Percentiles rank a stretch among this genome's conserved stretches.
Evolutionary conservation across 2,329 filamentous ascomycete genomes (phyloP).

Genomic region (Cercospora sp.): DNA sequence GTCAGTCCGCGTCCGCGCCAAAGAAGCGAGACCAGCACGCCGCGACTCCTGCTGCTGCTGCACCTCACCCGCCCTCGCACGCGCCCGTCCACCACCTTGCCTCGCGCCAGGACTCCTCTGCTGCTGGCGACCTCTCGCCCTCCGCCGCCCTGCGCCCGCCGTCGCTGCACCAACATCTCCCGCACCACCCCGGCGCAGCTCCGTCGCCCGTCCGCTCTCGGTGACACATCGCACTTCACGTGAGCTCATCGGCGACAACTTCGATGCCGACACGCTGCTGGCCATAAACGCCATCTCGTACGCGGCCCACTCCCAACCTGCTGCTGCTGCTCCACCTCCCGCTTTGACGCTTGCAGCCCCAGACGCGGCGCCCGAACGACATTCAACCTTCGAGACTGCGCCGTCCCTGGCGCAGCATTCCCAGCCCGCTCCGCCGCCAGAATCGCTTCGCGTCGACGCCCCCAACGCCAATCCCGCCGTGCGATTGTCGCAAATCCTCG

Average conservation of each 20-base stretch:
- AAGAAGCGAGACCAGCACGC: constrained; percentile 9
- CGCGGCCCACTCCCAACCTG: constrained; percentile 24
- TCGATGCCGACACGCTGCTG: constrained; percentile 44
- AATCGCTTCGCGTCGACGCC: neutral
- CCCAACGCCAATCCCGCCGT: constrained; percentile 36
- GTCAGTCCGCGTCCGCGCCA: constrained; percentile 1
- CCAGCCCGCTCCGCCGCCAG: constrained; percentile 13
- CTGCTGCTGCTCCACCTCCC: constrained; percentile 15
- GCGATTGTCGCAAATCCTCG: constrained; percentile 47
- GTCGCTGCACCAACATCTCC: constrained; percentile 6
- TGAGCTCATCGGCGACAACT: constrained; percentile 44
- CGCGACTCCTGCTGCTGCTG: neutral
- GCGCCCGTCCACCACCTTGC: neutral
- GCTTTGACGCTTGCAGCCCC: constrained; percentile 16
- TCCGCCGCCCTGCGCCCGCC: neutral
- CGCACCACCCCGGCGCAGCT: neutral
- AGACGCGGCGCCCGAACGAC: constrained; percentile 3
- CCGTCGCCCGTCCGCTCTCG: constrained; percentile 30
- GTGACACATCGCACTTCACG: constrained; percentile 38
- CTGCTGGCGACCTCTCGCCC: constrained; percentile 2
- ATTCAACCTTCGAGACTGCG: neutral
- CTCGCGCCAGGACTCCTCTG: neutral
- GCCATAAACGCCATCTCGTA: constrained; percentile 40
- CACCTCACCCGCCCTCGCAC: neutral
- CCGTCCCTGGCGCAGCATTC: constrained; percentile 5